A percentile compares a stretch with the other conserved stretches of the same genome.
phyloP scores from a whole-genome alignment of 2,329 filamentous ascomycete species.

The Zymoseptoria ardabiliae region DNA sequence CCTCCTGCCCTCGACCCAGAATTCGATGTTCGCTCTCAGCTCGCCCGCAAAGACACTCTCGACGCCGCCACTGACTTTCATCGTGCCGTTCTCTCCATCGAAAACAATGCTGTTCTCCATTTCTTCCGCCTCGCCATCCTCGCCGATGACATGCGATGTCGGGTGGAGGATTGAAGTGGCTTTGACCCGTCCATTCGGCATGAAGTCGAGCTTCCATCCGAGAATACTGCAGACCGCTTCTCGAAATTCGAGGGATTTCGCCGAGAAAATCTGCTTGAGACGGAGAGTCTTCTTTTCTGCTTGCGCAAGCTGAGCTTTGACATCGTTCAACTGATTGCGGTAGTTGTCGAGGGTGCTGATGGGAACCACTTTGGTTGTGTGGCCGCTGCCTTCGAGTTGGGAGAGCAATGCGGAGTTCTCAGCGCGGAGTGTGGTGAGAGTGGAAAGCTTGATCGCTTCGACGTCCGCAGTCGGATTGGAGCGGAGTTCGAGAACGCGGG shows the following conservation, averaged over 20 bases:
- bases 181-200: conserved; percentile 93
- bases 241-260: conserved; percentile 89
- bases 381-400: conserved; percentile 50
- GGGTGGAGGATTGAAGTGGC: conserved; percentile 82
- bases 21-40: conserved; percentile 80
- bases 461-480: conserved; percentile 86
- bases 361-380: conserved; percentile 60
- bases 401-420: conserved; percentile 72
- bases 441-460: conserved; percentile 76
- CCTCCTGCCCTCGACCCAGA: conserved; percentile 91
- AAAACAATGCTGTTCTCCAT: conserved; percentile 63
- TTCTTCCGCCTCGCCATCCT: conserved; percentile 29
- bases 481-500: conserved; percentile 75
- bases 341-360: conserved; percentile 67
- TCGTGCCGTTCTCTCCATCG: conserved; percentile 87
- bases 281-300: conserved; percentile 75
- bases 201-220: conserved; percentile 91
- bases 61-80: conserved; percentile 93
- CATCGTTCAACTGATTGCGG: conserved; percentile 64
- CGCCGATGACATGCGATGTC: conserved; percentile 28
- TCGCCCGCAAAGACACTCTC: conserved; percentile 77
- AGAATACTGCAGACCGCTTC: conserved; percentile 88
- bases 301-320: conserved; percentile 45
- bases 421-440: conserved; percentile 65
- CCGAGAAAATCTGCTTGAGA: conserved; percentile 85